Evolutionary conservation across 495 filamentous ascomycete species (phyloP).

Genomic region (Clohesyomyces aquaticus): DNA sequence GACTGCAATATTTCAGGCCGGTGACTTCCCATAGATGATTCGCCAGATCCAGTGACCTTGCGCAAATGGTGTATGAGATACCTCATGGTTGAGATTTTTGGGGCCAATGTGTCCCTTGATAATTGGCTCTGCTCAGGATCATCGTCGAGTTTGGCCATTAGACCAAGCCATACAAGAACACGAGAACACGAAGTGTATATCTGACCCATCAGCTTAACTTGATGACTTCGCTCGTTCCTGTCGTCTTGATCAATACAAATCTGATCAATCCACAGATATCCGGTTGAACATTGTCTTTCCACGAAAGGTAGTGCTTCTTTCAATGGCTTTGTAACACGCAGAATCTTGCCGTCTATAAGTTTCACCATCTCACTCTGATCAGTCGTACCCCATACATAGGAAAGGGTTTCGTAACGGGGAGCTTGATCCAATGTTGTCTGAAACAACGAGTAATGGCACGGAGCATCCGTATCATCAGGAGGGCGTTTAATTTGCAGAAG

Average conservation of each 20-base stretch:
- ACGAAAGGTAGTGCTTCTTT: constrained; percentile 1
- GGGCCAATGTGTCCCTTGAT: not conserved
- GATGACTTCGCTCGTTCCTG: constrained; percentile 2
- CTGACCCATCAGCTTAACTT: constrained; percentile 17
- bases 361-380: not conserved
- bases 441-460: constrained; percentile 10
- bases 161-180: constrained; percentile 19
- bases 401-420: constrained; percentile 17
- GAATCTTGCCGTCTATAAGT: not conserved
- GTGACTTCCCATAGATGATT: not conserved
- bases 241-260: constrained; percentile 21
- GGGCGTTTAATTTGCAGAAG: constrained; percentile 6
- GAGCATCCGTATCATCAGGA: constrained; percentile 7
- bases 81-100: not conserved
- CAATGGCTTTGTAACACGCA: constrained; percentile 4
- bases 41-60: not conserved
- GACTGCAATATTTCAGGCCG: not conserved
- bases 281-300: constrained; percentile 4
- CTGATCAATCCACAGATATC: constrained; percentile 19
- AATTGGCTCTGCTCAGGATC: not conserved
- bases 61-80: constrained; percentile 1
- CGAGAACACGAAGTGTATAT: constrained; percentile 23
- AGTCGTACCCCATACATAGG: constrained; percentile 22
- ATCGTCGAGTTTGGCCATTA: not conserved
- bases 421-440: constrained; percentile 12